Conservation (phyloP, 805 yeast genomes). For the Yamadazyma akitaensis region DNA sequence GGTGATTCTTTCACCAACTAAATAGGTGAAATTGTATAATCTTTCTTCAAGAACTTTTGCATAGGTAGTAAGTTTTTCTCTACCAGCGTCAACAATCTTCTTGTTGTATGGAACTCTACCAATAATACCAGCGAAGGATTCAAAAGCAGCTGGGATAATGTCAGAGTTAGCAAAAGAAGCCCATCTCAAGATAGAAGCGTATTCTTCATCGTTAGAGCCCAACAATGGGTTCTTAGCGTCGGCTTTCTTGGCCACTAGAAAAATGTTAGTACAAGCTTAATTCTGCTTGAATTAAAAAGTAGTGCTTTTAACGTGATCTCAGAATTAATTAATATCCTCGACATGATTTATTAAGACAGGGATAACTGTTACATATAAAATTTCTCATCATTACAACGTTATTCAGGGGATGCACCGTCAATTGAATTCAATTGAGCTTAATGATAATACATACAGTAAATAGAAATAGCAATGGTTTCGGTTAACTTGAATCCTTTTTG, state of each 20-base stretch:
- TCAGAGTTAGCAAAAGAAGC: conserved; percentile 73
- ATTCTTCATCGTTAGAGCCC: conserved; percentile 64
- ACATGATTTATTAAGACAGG: conserved; percentile 80
- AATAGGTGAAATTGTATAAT: conserved; percentile 58
- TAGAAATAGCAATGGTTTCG: conserved; percentile 63
- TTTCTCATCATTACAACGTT: conserved; percentile 50
- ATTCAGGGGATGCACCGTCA: not conserved
- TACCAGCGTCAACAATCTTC: conserved; percentile 55
- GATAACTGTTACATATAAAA: conserved; percentile 63
- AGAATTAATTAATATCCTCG: conserved; percentile 55
- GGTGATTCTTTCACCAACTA: conserved; percentile 58
- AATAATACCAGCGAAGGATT: conserved; percentile 54
- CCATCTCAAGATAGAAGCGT: conserved; percentile 72
- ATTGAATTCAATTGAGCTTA: conserved; percentile 1
- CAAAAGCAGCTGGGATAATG: conserved; percentile 44
- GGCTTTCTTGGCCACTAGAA: conserved; percentile 45
- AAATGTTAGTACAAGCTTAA: conserved; percentile 17
- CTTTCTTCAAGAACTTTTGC: conserved; percentile 51
- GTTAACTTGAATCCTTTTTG: conserved; percentile 69
- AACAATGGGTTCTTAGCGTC: conserved; percentile 44
- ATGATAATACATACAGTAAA: conserved; percentile 49
- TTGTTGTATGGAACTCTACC: conserved; percentile 78
- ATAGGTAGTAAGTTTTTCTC: conserved; percentile 19
- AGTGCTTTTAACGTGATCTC: conserved; percentile 27
- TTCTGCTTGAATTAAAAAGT: not conserved